Evolutionary conservation across 2,329 filamentous ascomycete species (phyloP).

Genomic region (Pseudopyricularia javanii): DNA sequence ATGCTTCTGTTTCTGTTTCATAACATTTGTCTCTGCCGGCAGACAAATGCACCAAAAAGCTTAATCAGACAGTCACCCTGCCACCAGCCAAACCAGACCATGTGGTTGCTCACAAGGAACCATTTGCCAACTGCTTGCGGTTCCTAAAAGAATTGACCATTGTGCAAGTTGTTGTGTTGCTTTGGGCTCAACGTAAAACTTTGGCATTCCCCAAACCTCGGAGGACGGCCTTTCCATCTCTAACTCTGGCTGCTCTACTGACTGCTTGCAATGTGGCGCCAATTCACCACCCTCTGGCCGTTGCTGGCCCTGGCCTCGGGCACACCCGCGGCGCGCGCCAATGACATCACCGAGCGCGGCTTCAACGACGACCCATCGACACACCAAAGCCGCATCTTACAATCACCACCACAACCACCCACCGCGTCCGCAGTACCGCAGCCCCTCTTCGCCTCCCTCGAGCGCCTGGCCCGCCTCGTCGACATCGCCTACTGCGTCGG

Average conservation of each 20-base stretch:
- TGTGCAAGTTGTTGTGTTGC: too few relatives aligned
- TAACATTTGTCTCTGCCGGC: too few relatives aligned
- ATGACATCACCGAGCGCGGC: slow-evolving; percentile 1
- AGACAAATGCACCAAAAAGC: too few relatives aligned
- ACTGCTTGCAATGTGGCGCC: neutral
- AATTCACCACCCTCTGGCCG: neutral
- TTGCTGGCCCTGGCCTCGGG: neutral
- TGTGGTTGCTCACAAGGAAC: too few relatives aligned
- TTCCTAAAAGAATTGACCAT: too few relatives aligned
- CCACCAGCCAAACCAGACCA: too few relatives aligned
- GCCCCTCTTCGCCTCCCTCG: slow-evolving; percentile 65
- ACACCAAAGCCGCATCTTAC: neutral
- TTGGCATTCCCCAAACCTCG: too few relatives aligned
- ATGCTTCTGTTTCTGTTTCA: too few relatives aligned
- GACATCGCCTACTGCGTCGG: slow-evolving; percentile 94
- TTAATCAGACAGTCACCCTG: too few relatives aligned
- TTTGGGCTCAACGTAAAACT: too few relatives aligned
- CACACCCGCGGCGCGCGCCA: neutral
- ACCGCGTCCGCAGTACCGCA: slow-evolving; percentile 30
- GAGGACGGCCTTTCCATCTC: too few relatives aligned
- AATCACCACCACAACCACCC: neutral
- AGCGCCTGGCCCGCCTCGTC: slow-evolving; percentile 80
- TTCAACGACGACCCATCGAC: neutral
- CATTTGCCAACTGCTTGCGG: too few relatives aligned
- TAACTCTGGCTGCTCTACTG: neutral